Conservation (phyloP, 148 eudicot genomes). For the Cornus florida region DNA sequence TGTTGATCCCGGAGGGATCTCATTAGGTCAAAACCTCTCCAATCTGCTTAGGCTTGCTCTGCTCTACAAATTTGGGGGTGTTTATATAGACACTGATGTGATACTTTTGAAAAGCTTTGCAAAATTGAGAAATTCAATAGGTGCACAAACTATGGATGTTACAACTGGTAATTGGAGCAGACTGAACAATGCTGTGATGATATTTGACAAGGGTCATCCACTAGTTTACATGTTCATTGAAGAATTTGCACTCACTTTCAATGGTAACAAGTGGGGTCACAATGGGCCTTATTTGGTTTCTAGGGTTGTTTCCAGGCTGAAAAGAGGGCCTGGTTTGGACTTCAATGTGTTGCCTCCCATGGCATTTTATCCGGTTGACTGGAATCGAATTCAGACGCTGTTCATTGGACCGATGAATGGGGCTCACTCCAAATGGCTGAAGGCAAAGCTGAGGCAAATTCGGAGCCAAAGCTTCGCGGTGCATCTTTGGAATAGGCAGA, state of each 20-base stretch:
- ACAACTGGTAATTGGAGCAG: constrained; percentile 67
- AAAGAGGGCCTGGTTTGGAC: constrained; percentile 22
- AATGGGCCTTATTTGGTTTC: constrained; percentile 90
- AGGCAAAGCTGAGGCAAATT: constrained; percentile 45
- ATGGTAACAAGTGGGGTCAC: constrained; percentile 93
- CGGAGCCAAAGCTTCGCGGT: constrained; percentile 52
- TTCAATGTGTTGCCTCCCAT: constrained; percentile 59
- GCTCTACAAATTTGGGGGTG: constrained; percentile 76
- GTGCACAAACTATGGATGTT: constrained; percentile 68
- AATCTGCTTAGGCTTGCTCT: constrained; percentile 72
- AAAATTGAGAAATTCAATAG: constrained; percentile 54
- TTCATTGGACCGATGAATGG: constrained; percentile 43
- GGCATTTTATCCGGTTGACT: constrained; percentile 74
- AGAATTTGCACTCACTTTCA: constrained; percentile 72
- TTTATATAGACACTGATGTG: constrained; percentile 80
- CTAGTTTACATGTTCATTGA: constrained; percentile 60
- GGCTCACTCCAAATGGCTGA: constrained; percentile 45
- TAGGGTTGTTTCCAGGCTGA: constrained; percentile 59
- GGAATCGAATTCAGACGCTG: constrained; percentile 51
- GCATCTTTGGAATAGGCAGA: constrained; percentile 87
- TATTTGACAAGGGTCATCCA: constrained; percentile 76
- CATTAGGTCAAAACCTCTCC: constrained; percentile 83
- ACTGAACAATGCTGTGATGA: constrained; percentile 80
- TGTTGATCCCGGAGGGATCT: constrained; percentile 49
- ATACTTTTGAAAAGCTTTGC: constrained; percentile 55